Evolutionary conservation across 2,329 filamentous ascomycete species (phyloP).

Genomic region (Penicillium sp.): DNA sequence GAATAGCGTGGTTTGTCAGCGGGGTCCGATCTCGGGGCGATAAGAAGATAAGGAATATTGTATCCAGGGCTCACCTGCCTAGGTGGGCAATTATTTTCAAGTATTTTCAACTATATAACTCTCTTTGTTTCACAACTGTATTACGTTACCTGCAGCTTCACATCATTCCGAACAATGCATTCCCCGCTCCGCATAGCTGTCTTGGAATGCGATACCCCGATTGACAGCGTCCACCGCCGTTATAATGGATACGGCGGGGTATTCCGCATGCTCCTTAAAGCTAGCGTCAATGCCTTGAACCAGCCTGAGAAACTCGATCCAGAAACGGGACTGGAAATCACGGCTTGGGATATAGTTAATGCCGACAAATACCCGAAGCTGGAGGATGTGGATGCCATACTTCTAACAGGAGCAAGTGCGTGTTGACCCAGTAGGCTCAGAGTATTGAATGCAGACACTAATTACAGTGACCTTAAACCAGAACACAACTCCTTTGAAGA

Average conservation of each 20-base stretch:
- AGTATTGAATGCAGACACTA: background rate
- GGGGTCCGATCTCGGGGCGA: background rate
- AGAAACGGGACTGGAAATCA: conserved; percentile 54
- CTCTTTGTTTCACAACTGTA: background rate
- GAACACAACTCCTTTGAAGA: conserved; percentile 72
- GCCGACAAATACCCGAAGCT: conserved; percentile 67
- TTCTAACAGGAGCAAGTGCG: conserved; percentile 71
- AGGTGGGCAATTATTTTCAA: background rate
- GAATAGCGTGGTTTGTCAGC: background rate
- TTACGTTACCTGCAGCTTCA: background rate
- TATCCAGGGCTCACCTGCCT: background rate
- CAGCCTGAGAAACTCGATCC: conserved; percentile 34
- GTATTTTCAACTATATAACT: background rate
- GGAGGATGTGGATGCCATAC: conserved; percentile 73
- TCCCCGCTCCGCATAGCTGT: conserved; percentile 72
- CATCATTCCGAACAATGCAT: conserved; percentile 26
- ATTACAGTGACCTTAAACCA: conserved; percentile 26
- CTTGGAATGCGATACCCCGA: conserved; percentile 81
- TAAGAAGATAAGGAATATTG: background rate
- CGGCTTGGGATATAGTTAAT: conserved; percentile 69
- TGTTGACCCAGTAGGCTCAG: conserved; percentile 8
- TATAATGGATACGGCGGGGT: conserved; percentile 72
- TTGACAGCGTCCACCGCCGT: conserved; percentile 60
- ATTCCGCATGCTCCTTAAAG: conserved; percentile 60
- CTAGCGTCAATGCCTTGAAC: conserved; percentile 51